A percentile compares a stretch with the other conserved stretches of the same genome.
These are phyloP conservation scores for Quercus lobata DNA, from an alignment of 331 rosid genomes.

Conservation along the genomic window DNA sequence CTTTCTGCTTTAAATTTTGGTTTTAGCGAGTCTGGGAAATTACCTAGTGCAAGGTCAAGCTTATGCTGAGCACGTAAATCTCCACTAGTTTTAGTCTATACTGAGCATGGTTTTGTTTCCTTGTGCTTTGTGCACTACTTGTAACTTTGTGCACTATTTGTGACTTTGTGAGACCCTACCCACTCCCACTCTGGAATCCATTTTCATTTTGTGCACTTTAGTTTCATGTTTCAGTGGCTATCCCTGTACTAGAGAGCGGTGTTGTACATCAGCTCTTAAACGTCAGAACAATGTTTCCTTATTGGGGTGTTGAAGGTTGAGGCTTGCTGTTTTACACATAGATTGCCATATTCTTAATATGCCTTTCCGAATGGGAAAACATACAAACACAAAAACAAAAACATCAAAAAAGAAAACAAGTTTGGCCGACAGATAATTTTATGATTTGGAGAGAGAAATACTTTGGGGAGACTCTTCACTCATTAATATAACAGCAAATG, in stretches of 20 bases:
- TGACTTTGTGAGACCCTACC: neutral
- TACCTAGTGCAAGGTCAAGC: too few species aligned
- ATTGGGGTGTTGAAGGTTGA: neutral
- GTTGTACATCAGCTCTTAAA: neutral
- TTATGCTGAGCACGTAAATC: neutral
- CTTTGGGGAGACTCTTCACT: too few species aligned
- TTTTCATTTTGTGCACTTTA: slow-evolving; percentile 11
- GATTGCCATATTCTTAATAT: neutral
- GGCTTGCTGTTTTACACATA: too few species aligned
- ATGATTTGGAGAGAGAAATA: too few species aligned
- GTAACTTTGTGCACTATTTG: neutral
- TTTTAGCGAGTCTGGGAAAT: slow-evolving; percentile 14
- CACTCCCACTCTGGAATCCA: slow-evolving; percentile 30
- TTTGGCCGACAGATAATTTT: too few species aligned
- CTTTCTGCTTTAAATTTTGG: slow-evolving; percentile 37
- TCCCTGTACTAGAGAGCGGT: neutral
- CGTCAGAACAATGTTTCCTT: neutral
- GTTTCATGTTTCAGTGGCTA: neutral
- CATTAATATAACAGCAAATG: too few species aligned
- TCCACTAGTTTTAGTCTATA: neutral
- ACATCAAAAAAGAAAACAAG: too few species aligned
- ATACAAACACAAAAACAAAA: too few species aligned
- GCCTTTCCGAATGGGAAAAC: neutral
- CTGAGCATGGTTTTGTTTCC: neutral
- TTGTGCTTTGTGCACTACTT: neutral